Conservation (phyloP, 2,329 filamentous ascomycete species). For the Alternaria tenuissima region DNA sequence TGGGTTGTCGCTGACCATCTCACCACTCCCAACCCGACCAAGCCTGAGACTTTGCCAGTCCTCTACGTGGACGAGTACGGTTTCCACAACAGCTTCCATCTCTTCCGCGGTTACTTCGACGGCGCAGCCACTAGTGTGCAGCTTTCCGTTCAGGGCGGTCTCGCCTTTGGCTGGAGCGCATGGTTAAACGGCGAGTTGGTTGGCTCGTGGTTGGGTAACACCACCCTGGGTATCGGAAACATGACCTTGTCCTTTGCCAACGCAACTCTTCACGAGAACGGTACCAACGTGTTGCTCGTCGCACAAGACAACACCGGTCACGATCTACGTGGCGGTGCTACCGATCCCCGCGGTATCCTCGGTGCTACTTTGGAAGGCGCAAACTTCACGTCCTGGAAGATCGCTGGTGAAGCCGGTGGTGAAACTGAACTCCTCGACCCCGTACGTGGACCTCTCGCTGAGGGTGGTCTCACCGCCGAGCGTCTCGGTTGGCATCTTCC, state of each 20-base stretch:
- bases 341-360: constrained; percentile 62
- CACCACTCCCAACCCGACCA: constrained; percentile 49
- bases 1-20: constrained; percentile 55
- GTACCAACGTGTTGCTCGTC: constrained; percentile 61
- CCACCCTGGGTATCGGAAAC: constrained; percentile 48
- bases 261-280: constrained; percentile 53
- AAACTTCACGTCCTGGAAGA: constrained; percentile 63
- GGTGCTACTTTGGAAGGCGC: constrained; percentile 59
- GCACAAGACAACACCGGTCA: constrained; percentile 69
- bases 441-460: constrained; percentile 63
- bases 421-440: constrained; percentile 61
- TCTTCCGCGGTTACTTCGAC: constrained; percentile 54
- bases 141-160: constrained; percentile 63
- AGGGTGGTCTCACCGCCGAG: constrained; percentile 67
- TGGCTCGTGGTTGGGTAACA: constrained; percentile 63
- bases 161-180: constrained; percentile 65
- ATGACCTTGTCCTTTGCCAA: constrained; percentile 62
- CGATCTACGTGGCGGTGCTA: constrained; percentile 60
- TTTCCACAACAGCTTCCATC: constrained; percentile 53
- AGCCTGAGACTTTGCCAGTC: constrained; percentile 51
- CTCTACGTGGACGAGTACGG: constrained; percentile 55
- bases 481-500: constrained; percentile 68
- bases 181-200: constrained; percentile 67
- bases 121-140: constrained; percentile 54
- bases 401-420: constrained; percentile 65